These are phyloP conservation scores for Cymodocea nodosa DNA, from an alignment of 116 monocot species.

Conservation along the genomic window DNA sequence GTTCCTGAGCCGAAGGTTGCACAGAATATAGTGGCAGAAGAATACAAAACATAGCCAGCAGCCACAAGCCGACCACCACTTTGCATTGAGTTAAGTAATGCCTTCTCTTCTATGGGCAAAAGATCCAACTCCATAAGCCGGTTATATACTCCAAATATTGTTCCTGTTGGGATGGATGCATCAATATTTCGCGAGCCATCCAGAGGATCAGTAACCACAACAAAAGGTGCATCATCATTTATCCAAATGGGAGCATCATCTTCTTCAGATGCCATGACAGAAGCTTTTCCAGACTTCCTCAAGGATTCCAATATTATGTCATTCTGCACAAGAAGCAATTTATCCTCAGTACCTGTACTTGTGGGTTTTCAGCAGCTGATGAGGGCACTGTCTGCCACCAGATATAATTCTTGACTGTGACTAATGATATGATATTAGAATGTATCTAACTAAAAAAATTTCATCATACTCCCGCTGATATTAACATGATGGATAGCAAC, in stretches of 20 bases:
- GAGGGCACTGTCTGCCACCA: no score
- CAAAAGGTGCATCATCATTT: conserved; percentile 50
- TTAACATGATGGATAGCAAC: no score
- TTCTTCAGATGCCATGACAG: conserved; percentile 94
- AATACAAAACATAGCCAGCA: conserved; percentile 86
- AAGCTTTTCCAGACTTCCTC: conserved; percentile 58
- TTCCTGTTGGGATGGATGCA: conserved; percentile 94
- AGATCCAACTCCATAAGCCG: conserved; percentile 71
- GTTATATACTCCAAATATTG: conserved; percentile 86
- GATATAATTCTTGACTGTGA: no score
- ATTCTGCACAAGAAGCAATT: conserved; percentile 36
- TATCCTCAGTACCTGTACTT: no score
- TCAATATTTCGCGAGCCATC: conserved; percentile 98
- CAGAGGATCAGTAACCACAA: conserved; percentile 82
- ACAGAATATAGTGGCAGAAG: conserved; percentile 91
- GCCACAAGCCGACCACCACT: conserved; percentile 68
- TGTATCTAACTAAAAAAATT: no score
- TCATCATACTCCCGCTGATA: no score
- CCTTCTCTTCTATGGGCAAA: conserved; percentile 69
- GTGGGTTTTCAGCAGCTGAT: no score
- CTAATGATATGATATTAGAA: no score
- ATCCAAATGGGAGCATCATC: conserved; percentile 73
- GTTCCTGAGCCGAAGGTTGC: conserved; percentile 81
- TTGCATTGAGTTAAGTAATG: conserved; percentile 77
- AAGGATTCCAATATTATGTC: conserved; percentile 76